phyloP scores from a whole-genome alignment of 257 asterid species.

The Nicotiana otophora region DNA sequence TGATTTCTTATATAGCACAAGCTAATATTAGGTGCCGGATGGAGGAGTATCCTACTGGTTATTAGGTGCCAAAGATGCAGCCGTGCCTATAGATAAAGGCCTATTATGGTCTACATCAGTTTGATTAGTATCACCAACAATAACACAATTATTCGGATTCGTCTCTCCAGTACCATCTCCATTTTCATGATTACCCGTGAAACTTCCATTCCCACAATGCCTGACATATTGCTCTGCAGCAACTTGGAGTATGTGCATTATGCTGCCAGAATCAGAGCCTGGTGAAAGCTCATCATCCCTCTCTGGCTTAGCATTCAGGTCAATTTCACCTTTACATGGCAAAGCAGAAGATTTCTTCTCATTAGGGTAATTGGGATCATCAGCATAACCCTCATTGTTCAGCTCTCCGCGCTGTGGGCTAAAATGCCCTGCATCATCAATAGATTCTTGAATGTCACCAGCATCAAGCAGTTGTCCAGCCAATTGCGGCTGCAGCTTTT shows the following conservation, averaged over 20 bases:
- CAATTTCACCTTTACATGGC: slow-evolving; percentile 64
- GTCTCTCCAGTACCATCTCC: slow-evolving; percentile 28
- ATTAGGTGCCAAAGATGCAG: slow-evolving; percentile 10
- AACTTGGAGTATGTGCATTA: slow-evolving; percentile 12
- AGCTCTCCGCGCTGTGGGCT: slow-evolving; percentile 16
- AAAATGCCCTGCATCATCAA: slow-evolving; percentile 4
- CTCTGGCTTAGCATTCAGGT: slow-evolving; percentile 85
- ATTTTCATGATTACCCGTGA: slow-evolving; percentile 20
- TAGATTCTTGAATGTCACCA: not conserved
- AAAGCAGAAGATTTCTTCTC: slow-evolving; percentile 25
- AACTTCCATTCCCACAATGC: slow-evolving; percentile 30
- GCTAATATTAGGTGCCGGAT: not conserved
- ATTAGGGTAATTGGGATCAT: slow-evolving; percentile 12
- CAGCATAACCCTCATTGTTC: slow-evolving; percentile 26
- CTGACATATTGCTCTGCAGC: slow-evolving; percentile 25
- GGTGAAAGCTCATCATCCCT: slow-evolving; percentile 65
- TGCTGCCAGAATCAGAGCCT: slow-evolving; percentile 30
- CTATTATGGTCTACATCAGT: not conserved
- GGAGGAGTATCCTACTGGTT: not conserved
- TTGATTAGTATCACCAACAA: slow-evolving; percentile 1
- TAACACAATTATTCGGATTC: slow-evolving; percentile 9
- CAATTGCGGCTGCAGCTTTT: slow-evolving; percentile 20
- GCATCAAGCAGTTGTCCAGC: slow-evolving; percentile 22
- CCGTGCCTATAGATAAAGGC: slow-evolving; percentile 6
- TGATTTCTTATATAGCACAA: not conserved